Evolutionary conservation across 306 rosid genomes (phyloP), one percentile per base, ranked within the genome.

Genomic region (Trifolium pratense): DNA sequence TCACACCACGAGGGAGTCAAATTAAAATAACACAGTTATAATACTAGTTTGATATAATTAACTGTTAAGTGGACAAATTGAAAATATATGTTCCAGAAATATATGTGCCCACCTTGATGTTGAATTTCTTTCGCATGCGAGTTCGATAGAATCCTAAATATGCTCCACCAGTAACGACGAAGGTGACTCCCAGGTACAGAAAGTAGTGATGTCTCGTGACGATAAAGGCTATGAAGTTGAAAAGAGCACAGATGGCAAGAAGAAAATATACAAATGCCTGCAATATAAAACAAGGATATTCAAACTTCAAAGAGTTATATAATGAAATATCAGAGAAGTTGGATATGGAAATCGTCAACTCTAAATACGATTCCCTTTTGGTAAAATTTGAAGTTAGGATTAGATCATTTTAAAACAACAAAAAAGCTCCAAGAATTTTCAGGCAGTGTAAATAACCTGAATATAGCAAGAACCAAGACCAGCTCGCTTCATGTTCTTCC

Each of bases 401-500:
- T 21, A 26, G 37, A 69, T 21, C 60, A 52, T 48, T 48, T 14
- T 58, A 52, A 71, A 75, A 17, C 66, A 67, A 25, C 12, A 31
- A 18, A 66, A 3, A 29, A 37, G 71, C 80, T 21, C 15, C 23
- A 36, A 39, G 6, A 37, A 7, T 52, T 66, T 77, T 46, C 4
- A 60, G 18, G 20, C 72, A 78, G 62, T 18, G 39, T 8, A 65
- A 48, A 18, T 11, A 56, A 95, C 99, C 96, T 92, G 99, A 75
- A 88, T 40, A 71, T 69, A 83, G 70, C 91, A 85, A 78, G 89
- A 80, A 78, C 92, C 86, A 73, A 95, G 92, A 68, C 99, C 99
- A 75, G 97, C 93, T 64, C 90, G 87, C 81, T 84, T 82, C 99
- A 92, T 89, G 82, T 95, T 95, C 91, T 95, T 90, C 84, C 97